These are phyloP conservation scores for Begonia fuchsioides DNA, from an alignment of 306 rosid species.

Conservation along the genomic window DNA sequence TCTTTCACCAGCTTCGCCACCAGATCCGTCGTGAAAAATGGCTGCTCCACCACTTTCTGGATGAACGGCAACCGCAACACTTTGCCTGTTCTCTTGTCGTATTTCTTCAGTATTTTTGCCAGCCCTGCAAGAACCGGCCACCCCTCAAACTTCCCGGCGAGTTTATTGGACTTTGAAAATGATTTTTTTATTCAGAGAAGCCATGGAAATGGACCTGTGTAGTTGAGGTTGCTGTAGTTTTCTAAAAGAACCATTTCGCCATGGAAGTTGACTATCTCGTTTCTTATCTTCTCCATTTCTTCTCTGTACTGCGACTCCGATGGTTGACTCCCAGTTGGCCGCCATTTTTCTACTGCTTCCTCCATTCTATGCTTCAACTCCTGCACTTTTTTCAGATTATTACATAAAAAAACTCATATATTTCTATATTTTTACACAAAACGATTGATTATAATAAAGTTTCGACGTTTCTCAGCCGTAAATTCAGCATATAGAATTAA, in stretches of 20 bases:
- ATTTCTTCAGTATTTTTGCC: slow-evolving; percentile 81
- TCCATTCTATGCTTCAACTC: slow-evolving; percentile 55
- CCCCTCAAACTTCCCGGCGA: no score
- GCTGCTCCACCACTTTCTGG: slow-evolving; percentile 60
- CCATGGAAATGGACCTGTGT: slow-evolving; percentile 38
- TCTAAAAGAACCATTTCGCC: slow-evolving; percentile 86
- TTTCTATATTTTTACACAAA: neutral
- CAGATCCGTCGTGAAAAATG: slow-evolving; percentile 64
- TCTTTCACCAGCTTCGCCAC: slow-evolving; percentile 72
- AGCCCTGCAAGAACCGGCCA: slow-evolving; percentile 34
- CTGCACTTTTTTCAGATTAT: slow-evolving; percentile 20
- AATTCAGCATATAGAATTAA: no score
- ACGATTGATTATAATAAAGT: neutral
- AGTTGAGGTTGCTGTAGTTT: slow-evolving; percentile 78
- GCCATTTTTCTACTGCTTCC: slow-evolving; percentile 38
- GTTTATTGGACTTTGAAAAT: no score
- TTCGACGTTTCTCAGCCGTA: no score
- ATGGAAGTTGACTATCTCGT: slow-evolving; percentile 75
- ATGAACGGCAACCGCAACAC: slow-evolving; percentile 63
- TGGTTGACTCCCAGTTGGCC: slow-evolving; percentile 35
- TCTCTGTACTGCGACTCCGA: slow-evolving; percentile 27
- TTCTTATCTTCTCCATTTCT: slow-evolving; percentile 56
- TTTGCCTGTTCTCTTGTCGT: slow-evolving; percentile 76
- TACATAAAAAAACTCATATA: neutral
- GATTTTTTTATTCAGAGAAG: no score